A percentile compares a stretch with the other conserved stretches of the same genome.
phyloP scores from a whole-genome alignment of 768 basidiomycete genomes.

The Strobilomyces dryophilus region DNA sequence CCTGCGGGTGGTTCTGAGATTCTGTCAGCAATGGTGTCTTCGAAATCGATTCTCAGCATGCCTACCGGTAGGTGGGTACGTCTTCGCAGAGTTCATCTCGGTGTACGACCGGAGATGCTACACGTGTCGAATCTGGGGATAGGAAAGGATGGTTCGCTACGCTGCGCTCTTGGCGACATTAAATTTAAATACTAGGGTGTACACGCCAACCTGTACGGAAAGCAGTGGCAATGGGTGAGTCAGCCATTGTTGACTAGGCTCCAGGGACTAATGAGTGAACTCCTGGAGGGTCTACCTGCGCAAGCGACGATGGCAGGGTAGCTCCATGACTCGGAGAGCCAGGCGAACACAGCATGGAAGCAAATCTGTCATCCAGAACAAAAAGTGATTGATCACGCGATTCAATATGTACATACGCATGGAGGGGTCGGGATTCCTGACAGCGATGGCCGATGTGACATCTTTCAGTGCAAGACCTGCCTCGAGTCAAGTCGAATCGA shows the following conservation, averaged over 20 bases:
- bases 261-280: background rate
- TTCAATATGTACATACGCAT: background rate
- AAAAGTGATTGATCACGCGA: background rate
- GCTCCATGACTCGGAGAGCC: background rate
- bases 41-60: background rate
- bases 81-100: slow-evolving; percentile 5
- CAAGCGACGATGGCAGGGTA: background rate
- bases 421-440: background rate
- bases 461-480: background rate
- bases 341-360: background rate
- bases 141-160: background rate
- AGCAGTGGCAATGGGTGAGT: background rate
- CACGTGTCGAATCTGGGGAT: background rate
- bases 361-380: background rate
- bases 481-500: too few relatives aligned
- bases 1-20: slow-evolving; percentile 9
- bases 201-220: background rate
- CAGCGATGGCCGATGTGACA: background rate
- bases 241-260: background rate
- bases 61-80: slow-evolving; percentile 6
- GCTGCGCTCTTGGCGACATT: background rate
- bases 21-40: background rate
- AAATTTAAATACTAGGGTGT: background rate
- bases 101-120: background rate
- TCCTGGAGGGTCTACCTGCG: background rate